Evolutionary conservation across 73 alveolate genomes (phyloP).

Genomic region (Paramecium caudatum): DNA sequence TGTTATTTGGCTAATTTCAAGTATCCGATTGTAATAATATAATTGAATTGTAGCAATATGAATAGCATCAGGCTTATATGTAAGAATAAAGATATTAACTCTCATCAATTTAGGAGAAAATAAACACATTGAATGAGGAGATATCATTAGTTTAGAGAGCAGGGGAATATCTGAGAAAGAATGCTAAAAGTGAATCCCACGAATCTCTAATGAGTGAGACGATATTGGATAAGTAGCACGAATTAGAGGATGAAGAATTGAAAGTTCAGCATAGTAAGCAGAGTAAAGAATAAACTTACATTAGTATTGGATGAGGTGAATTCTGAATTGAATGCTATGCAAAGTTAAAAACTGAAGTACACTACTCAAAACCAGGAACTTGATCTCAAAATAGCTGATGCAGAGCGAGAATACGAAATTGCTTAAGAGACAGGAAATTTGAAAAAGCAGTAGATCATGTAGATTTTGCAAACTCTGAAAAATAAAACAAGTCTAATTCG

Average conservation of each 20-base stretch:
- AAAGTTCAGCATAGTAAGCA: background rate
- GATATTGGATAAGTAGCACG: background rate
- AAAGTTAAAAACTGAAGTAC: background rate
- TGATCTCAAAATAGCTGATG: constrained; percentile 15
- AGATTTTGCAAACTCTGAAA: constrained; percentile 26
- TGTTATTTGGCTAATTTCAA: background rate
- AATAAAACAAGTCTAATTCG: constrained; percentile 10
- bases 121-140: background rate
- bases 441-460: background rate
- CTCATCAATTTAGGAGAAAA: background rate
- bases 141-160: background rate
- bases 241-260: background rate
- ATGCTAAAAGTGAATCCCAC: constrained; percentile 13
- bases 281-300: constrained; percentile 2
- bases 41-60: background rate
- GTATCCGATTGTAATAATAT: background rate
- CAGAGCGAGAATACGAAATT: background rate
- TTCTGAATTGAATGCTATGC: background rate
- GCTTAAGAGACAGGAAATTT: background rate
- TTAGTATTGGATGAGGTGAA: background rate
- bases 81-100: background rate
- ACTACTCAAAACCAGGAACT: background rate
- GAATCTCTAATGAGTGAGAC: constrained; percentile 39
- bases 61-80: background rate
- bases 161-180: background rate